phyloP scores from a whole-genome alignment of 2,329 filamentous ascomycete genomes.

The Alternaria hordeiaustralica region DNA sequence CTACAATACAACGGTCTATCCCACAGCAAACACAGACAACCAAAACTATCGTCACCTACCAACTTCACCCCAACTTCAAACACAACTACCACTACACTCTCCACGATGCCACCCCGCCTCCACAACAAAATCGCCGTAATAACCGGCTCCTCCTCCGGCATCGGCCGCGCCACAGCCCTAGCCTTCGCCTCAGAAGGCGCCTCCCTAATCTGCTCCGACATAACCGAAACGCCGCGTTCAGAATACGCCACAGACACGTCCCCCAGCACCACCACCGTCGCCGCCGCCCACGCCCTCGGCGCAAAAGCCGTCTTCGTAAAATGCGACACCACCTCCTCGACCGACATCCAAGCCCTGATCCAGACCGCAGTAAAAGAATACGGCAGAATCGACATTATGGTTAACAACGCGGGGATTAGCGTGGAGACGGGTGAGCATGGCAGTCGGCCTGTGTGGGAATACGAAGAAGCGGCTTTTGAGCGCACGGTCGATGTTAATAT shows the following conservation, averaged over 20 bases:
- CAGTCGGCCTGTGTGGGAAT: slow-evolving; percentile 54
- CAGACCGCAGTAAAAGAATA: slow-evolving; percentile 51
- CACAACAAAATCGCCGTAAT: slow-evolving; percentile 41
- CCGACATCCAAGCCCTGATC: slow-evolving; percentile 53
- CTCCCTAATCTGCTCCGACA: slow-evolving; percentile 40
- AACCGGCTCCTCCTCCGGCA: slow-evolving; percentile 44
- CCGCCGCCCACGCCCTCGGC: slow-evolving; percentile 38
- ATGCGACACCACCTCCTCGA: slow-evolving; percentile 53
- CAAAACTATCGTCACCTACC: not conserved
- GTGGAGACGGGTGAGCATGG: slow-evolving; percentile 40
- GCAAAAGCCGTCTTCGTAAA: slow-evolving; percentile 46
- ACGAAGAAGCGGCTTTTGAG: slow-evolving; percentile 56
- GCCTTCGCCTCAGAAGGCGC: slow-evolving; percentile 42
- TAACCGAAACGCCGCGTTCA: slow-evolving; percentile 26
- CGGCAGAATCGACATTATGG: slow-evolving; percentile 59
- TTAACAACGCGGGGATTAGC: slow-evolving; percentile 57
- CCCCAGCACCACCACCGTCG: slow-evolving; percentile 32
- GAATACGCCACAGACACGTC: slow-evolving; percentile 24
- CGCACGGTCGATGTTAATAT: slow-evolving; percentile 47
- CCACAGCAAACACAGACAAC: not conserved
- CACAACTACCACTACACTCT: not conserved
- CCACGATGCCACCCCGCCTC: slow-evolving; percentile 33
- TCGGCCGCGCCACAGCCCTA: slow-evolving; percentile 45
- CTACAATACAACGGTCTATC: not conserved
- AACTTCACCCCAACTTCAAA: not conserved